These are phyloP conservation scores for Rhizodiscina lignyota DNA, from an alignment of 495 filamentous ascomycete genomes.

Conservation along the genomic window DNA sequence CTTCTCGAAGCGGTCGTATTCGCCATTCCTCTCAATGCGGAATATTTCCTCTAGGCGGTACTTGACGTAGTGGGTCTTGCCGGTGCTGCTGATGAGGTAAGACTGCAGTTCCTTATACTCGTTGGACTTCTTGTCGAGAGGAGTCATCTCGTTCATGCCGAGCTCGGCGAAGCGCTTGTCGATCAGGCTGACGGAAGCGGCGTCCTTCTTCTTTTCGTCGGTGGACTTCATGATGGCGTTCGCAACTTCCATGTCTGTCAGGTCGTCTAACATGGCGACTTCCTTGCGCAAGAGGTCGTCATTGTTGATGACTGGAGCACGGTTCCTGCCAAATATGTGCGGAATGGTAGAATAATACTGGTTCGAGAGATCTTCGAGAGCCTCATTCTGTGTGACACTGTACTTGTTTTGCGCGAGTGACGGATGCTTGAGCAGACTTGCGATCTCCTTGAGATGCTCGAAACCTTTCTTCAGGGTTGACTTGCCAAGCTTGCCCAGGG, in stretches of 20 bases:
- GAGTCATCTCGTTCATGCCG: conserved; percentile 58
- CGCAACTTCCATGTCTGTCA: conserved; percentile 71
- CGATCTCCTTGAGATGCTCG: conserved; percentile 53
- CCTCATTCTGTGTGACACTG: conserved; percentile 16
- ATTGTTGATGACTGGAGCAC: conserved; percentile 45
- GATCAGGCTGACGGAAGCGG: conserved; percentile 36
- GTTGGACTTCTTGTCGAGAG: conserved; percentile 35
- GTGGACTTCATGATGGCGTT: conserved; percentile 51
- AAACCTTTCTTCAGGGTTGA: conserved; percentile 55
- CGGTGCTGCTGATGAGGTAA: conserved; percentile 49
- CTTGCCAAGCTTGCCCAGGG: conserved; percentile 70
- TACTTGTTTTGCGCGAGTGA: conserved; percentile 30
- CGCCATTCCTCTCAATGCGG: conserved; percentile 61
- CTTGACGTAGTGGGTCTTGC: conserved; percentile 38
- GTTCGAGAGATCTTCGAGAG: conserved; percentile 48
- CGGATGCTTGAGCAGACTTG: conserved; percentile 39
- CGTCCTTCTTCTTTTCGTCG: conserved; percentile 27
- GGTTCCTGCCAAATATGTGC: conserved; percentile 58
- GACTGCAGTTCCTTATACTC: conserved; percentile 48
- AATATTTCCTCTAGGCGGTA: conserved; percentile 56
- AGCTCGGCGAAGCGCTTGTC: conserved; percentile 57
- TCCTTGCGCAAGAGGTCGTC: conserved; percentile 47
- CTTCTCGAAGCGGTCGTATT: conserved; percentile 48
- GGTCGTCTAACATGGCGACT: conserved; percentile 55
- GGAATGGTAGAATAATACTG: conserved; percentile 69